Base-by-base conservation (phyloP, 2,329 filamentous ascomycete species). In the Dactylonectria estremocensis region DNA sequence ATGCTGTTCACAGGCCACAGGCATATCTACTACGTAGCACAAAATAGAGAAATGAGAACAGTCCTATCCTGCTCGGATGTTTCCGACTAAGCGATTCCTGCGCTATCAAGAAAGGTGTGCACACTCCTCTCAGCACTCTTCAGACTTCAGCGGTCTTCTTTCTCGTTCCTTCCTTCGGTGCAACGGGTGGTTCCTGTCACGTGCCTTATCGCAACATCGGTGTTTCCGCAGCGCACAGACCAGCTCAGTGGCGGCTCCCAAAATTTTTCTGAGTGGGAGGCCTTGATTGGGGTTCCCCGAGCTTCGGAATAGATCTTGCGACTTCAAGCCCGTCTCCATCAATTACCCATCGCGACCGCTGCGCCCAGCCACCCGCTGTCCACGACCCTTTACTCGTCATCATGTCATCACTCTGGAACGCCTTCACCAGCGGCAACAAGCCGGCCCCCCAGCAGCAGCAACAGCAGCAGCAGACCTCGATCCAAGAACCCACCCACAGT, bases 381-480 rank as follows among this genome's bases (percentile, higher is more conserved):
- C 55, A 64, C 55, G 63, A 64, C 65, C 37, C 14, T 40, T 22
- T 22, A 31, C 37, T 20, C 55, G 49, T 66, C 74, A 81, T 68
- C 68, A 90, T 89, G 87, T 86, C 87, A 61, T 87, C 87, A 54
- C 81, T 90, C 77, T 91, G 88, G 88, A 87, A 88, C 77, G 84
- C 88, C 72, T 83, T 91, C 75, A 89, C 88, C n/a, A 86, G 87
- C 75, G 86, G 86, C 80, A 89, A 87, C 81, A 87, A 85, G 77
- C 78, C 79, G 43, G 77, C 77, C 66, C 79, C 83, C 46, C 81
- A 81, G 52, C 77, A 81, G 64, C 85, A 77, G 80, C 86, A 78
- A 77, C 78, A 78, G 64, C 74, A 74, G 57, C 73, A 77, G 52
- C 74, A 72, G 53, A 70, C 83, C 70, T 66, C 74, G 52, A 70